These are phyloP conservation scores for Nicotiana tomentosiformis DNA, from an alignment of 257 asterid species.

Conservation along the genomic window DNA sequence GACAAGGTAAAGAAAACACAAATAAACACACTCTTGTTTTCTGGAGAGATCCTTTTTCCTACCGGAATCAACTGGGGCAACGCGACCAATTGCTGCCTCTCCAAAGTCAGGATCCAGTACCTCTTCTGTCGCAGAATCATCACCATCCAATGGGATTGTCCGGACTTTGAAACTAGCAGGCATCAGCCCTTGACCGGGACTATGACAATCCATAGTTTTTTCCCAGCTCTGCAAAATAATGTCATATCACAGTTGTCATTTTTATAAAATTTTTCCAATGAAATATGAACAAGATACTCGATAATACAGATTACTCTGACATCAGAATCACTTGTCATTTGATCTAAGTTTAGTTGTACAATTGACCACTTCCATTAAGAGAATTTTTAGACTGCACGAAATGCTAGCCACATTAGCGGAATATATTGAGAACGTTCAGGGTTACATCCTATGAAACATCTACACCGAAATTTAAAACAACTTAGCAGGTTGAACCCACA, in stretches of 20 bases:
- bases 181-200: conserved; percentile 85
- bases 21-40: conserved; percentile 6
- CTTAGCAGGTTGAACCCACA: neutral
- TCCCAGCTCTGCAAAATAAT: conserved; percentile 61
- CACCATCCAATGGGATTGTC: conserved; percentile 56
- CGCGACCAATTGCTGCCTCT: conserved; percentile 82
- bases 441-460: neutral
- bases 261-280: neutral
- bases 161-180: conserved; percentile 80
- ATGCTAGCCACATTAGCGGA: neutral
- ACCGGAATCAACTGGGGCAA: conserved; percentile 83
- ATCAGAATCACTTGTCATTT: neutral
- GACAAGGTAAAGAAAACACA: neutral
- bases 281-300: neutral
- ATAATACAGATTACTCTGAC: neutral
- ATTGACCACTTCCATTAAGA: neutral
- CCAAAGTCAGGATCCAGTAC: conserved; percentile 79
- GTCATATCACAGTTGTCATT: neutral
- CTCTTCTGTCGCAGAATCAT: conserved; percentile 58
- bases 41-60: conserved; percentile 8
- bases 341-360: neutral
- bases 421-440: neutral
- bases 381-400: neutral
- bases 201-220: conserved; percentile 77
- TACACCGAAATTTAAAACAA: neutral